phyloP scores from a whole-genome alignment of 768 basidiomycete species.

The Amanita pseudoporphyria region DNA sequence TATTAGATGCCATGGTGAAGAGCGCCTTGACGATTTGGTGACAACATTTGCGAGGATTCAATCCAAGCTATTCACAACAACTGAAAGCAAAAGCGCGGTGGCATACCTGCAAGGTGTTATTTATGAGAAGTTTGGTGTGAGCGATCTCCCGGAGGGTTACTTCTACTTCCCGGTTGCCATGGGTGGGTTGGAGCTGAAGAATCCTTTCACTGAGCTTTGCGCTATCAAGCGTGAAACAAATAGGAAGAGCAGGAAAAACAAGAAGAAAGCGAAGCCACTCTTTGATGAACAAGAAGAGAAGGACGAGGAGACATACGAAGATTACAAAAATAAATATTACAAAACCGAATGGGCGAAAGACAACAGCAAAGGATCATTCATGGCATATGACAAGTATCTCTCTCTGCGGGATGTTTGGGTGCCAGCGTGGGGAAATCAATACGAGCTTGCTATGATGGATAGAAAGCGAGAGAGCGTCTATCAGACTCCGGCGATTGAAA shows the following conservation, averaged over 20 bases:
- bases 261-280: slow-evolving; percentile 5
- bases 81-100: slow-evolving; percentile 13
- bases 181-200: slow-evolving; percentile 27
- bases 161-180: slow-evolving; percentile 28
- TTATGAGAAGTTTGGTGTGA: slow-evolving; percentile 17
- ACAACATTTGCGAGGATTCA: slow-evolving; percentile 24
- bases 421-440: slow-evolving; percentile 7
- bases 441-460: slow-evolving; percentile 7
- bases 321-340: slow-evolving; percentile 21
- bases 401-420: slow-evolving; percentile 12
- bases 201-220: slow-evolving; percentile 19
- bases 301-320: slow-evolving; percentile 19
- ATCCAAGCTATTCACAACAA: slow-evolving; percentile 21
- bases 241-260: slow-evolving; percentile 13
- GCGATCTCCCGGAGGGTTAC: slow-evolving; percentile 29
- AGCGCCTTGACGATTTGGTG: slow-evolving; percentile 22
- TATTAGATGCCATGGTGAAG: slow-evolving; percentile 22
- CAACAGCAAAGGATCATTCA: slow-evolving; percentile 3
- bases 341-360: slow-evolving; percentile 9
- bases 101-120: slow-evolving; percentile 16
- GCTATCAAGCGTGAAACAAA: slow-evolving; percentile 14
- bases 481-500: not conserved
- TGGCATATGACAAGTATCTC: slow-evolving; percentile 10
- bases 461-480: not conserved
- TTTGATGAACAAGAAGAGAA: slow-evolving; percentile 15